Conservation (phyloP, 306 rosid species). For the Prunus persica region Prunus_persica_NCBIv2 NC_034011.1:2343501-2344000, state of each 20-base stretch:
- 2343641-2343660: constrained; percentile 60
- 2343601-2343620: constrained; percentile 48
- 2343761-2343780: constrained; percentile 46
- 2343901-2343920: constrained; percentile 31
- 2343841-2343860: constrained; percentile 52
- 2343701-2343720: constrained; percentile 45
- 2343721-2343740: constrained; percentile 39
- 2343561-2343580: constrained; percentile 86
- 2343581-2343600: constrained; percentile 79
- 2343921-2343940: constrained; percentile 19
- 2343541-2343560: constrained; percentile 99
- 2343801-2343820: constrained; percentile 55
- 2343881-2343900: constrained; percentile 69
- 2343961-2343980: neutral
- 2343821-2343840: constrained; percentile 51
- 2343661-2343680: constrained; percentile 42
- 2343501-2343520: constrained; percentile 58
- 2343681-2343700: constrained; percentile 45
- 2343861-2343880: constrained; percentile 52
- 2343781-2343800: constrained; percentile 48
- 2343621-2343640: constrained; percentile 60
- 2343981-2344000: neutral
- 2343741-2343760: constrained; percentile 34
- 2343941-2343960: neutral
- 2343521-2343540: constrained; percentile 88